Base-by-base conservation (phyloP, 306 rosid genomes). In the Pueraria montana region DNA sequence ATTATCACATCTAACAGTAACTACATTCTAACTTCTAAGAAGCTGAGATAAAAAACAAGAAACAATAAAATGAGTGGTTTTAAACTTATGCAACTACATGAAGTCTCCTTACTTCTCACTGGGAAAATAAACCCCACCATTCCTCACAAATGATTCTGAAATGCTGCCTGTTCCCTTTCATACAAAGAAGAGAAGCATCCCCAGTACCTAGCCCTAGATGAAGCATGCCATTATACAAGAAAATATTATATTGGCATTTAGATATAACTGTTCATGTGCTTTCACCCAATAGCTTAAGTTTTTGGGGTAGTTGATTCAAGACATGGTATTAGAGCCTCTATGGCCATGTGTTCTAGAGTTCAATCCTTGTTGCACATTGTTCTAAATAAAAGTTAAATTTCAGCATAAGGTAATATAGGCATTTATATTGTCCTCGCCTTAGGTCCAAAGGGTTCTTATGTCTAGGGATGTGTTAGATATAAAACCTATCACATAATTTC, bases 11-110 rank as follows among this genome's bases (percentile, higher is more conserved):
- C 43, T 46, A 38, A 72, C 30, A 20, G 40, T 32, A 65, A 45
- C n/a, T 32, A 5, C 45, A 56, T 50, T 80, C 52, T 72, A 43
- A 70, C 43, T 50, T 80, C 52, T 72, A 43, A 70, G 36, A 2
- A 32, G 79, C 64, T 46, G 42, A 32, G 64, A 61, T 14, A 72
- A 48, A 23, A 9, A 4, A 58, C 21, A 62, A 68, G 16, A 72
- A 34, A 62, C 56, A 80, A 13, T 43, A 30, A 48, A 40, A 59
- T 55, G 30, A 72, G 55, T 18, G 63, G 8, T 36, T 70, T 59
- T n/a, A 62, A 62, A 62, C 10, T 73, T 50, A 30, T 32, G 48
- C 34, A 32, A 14, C 20, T 74, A 13, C 66, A 72, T 30, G 46
- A 32, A 13, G 20, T 53, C 58, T 53, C 55, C 55, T 16, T 17